Conservation (phyloP, 805 yeast genomes). For the Monosporozyma unispora region DNA sequence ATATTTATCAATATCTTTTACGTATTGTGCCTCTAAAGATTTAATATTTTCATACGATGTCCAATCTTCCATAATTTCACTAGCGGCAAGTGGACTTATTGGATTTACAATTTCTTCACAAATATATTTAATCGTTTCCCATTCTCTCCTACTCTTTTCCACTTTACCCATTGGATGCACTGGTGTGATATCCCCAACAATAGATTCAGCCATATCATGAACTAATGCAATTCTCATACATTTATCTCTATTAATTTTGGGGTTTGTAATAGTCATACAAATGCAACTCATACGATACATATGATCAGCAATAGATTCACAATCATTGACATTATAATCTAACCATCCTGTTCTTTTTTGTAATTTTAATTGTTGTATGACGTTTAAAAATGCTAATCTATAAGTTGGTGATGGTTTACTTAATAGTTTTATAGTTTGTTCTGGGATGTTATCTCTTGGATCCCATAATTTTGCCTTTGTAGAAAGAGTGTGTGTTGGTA, state of each 20-base stretch:
- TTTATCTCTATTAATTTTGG: constrained; percentile 48
- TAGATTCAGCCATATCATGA: constrained; percentile 89
- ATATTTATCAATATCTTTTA: constrained; percentile 88
- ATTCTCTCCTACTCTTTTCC: constrained; percentile 82
- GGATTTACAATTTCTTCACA: constrained; percentile 47
- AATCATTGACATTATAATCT: constrained; percentile 40
- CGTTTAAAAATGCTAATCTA: constrained; percentile 47
- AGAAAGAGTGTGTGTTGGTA: neutral
- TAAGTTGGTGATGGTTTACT: constrained; percentile 33
- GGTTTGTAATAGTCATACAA: constrained; percentile 52
- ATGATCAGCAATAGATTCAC: constrained; percentile 79
- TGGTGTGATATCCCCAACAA: constrained; percentile 94
- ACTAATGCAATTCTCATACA: constrained; percentile 81
- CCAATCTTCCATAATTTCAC: constrained; percentile 67
- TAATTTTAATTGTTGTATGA: constrained; percentile 61
- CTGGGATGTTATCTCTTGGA: constrained; percentile 38
- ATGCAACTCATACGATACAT: constrained; percentile 91
- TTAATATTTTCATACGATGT: constrained; percentile 81
- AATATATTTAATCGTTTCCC: constrained; percentile 59
- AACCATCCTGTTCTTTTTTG: constrained; percentile 94
- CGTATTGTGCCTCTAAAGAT: constrained; percentile 75
- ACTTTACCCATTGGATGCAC: constrained; percentile 58
- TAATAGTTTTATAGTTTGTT: constrained; percentile 27
- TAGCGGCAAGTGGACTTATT: constrained; percentile 54
- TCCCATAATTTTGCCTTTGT: constrained; percentile 29